phyloP scores from a whole-genome alignment of 768 basidiomycete genomes.

The Boletus insuetus region DNA sequence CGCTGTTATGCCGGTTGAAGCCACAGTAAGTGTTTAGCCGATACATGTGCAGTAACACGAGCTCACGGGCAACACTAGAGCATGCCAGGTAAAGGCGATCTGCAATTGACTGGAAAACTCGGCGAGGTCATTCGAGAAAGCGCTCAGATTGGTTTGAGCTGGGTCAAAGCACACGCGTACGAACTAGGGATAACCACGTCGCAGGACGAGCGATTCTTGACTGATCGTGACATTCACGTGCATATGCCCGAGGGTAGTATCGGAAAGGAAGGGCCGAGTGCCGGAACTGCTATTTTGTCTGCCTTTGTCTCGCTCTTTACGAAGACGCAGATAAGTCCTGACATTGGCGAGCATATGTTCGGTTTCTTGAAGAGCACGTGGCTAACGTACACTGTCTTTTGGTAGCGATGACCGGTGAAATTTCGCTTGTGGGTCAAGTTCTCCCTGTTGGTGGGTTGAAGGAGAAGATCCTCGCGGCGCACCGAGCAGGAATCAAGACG shows the following conservation, averaged over 20 bases:
- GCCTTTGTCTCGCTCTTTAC: slow-evolving; percentile 93
- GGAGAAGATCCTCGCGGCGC: slow-evolving; percentile 95
- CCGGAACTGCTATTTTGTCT: slow-evolving; percentile 89
- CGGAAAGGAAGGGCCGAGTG: slow-evolving; percentile 95
- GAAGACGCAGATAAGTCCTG: slow-evolving; percentile 75
- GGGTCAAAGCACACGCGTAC: slow-evolving; percentile 89
- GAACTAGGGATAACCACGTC: slow-evolving; percentile 81
- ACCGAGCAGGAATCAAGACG: slow-evolving; percentile 94
- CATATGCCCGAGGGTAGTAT: slow-evolving; percentile 97
- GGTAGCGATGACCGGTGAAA: slow-evolving; percentile 96
- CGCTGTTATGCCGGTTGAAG: slow-evolving; percentile 96
- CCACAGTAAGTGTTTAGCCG: slow-evolving; percentile 56
- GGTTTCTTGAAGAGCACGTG: not conserved
- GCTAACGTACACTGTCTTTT: not conserved
- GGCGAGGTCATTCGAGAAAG: slow-evolving; percentile 98
- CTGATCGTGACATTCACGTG: slow-evolving; percentile 87
- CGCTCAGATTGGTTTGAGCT: slow-evolving; percentile 91
- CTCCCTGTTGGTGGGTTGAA: slow-evolving; percentile 95
- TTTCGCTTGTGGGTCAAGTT: slow-evolving; percentile 94
- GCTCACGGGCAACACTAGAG: slow-evolving; percentile 44
- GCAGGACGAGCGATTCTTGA: slow-evolving; percentile 72
- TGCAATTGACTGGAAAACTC: slow-evolving; percentile 94
- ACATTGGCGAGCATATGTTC: slow-evolving; percentile 65
- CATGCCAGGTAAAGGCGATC: slow-evolving; percentile 93
- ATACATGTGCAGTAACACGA: not conserved